Percentiles rank a stretch among this genome's conserved stretches.
Conservation (phyloP, 2,329 filamentous ascomycete genomes). For the Neofusicoccum cordaticola region DNA sequence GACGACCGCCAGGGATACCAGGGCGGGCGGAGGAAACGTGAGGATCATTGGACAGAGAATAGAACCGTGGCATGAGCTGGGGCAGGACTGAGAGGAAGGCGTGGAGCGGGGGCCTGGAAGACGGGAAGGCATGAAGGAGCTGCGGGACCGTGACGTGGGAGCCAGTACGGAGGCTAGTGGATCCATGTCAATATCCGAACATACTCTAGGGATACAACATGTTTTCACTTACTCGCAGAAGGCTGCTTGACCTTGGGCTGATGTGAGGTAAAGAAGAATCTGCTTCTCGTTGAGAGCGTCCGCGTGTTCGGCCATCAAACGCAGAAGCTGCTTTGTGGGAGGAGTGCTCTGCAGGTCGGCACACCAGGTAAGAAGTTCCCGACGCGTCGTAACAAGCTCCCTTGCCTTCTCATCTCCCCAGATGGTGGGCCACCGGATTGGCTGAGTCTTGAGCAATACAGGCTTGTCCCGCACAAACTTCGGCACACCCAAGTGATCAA, state of each 20-base stretch:
- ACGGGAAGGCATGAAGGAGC: constrained; percentile 87
- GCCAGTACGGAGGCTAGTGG: constrained; percentile 66
- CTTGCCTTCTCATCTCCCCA: constrained; percentile 89
- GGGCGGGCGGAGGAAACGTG: constrained; percentile 71
- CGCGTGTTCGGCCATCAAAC: constrained; percentile 81
- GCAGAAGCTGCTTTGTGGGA: constrained; percentile 82
- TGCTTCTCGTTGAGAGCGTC: constrained; percentile 79
- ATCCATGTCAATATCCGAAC: constrained; percentile 4
- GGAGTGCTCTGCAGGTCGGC: constrained; percentile 89
- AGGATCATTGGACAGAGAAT: constrained; percentile 95
- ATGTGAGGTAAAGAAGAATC: constrained; percentile 80
- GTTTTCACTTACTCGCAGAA: constrained; percentile 67
- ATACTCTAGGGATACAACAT: background rate
- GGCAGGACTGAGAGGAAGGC: constrained; percentile 75
- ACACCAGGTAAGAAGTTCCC: constrained; percentile 94
- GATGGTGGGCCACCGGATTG: constrained; percentile 92
- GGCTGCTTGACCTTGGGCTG: constrained; percentile 82
- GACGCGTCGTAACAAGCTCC: constrained; percentile 82
- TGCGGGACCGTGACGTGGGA: constrained; percentile 81
- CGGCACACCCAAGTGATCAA: constrained; percentile 78
- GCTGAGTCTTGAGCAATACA: constrained; percentile 72
- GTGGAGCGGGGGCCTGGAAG: constrained; percentile 81
- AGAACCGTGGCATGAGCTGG: constrained; percentile 95
- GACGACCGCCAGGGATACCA: constrained; percentile 65
- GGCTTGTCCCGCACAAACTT: constrained; percentile 81